A percentile compares a stretch with the other conserved stretches of the same genome.
phyloP scores from a whole-genome alignment of 2,329 filamentous ascomycete genomes.

The Neonectria punicea region DNA sequence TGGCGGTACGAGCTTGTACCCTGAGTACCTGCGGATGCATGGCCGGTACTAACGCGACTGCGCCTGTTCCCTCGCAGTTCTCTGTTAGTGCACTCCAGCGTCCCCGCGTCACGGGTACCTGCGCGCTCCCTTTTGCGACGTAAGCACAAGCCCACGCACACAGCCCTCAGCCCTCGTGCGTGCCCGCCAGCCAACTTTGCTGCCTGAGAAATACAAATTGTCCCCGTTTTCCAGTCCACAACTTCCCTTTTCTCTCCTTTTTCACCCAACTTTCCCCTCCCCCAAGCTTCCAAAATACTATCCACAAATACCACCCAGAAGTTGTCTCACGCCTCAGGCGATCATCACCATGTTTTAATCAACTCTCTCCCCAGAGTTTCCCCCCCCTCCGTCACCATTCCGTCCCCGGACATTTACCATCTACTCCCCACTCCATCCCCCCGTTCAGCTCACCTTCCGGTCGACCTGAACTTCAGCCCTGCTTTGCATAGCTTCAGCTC shows the following conservation, averaged over 20 bases:
- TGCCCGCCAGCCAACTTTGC: conserved; percentile 41
- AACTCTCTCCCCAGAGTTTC: conserved; percentile 51
- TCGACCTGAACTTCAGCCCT: conserved; percentile 75
- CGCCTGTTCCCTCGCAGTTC: background rate
- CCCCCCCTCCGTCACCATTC: conserved; percentile 63
- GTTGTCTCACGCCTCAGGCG: conserved; percentile 49
- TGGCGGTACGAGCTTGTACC: background rate
- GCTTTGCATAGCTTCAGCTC: conserved; percentile 67
- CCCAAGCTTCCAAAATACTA: conserved; percentile 42
- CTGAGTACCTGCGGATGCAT: conserved; percentile 29
- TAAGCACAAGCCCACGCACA: conserved; percentile 24
- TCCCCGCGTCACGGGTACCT: conserved; percentile 35
- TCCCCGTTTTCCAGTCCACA: conserved; percentile 42
- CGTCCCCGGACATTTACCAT: conserved; percentile 55
- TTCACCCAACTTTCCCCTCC: conserved; percentile 45
- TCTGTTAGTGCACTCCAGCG: conserved; percentile 30
- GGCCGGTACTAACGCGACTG: conserved; percentile 23
- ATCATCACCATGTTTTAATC: conserved; percentile 69
- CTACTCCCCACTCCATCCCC: conserved; percentile 59
- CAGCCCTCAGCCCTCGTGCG: conserved; percentile 36
- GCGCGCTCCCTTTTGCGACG: background rate
- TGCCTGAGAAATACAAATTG: conserved; percentile 62
- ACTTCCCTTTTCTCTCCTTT: conserved; percentile 46
- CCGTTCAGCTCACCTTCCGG: conserved; percentile 64
- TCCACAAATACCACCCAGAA: conserved; percentile 48